A percentile compares a stretch with the other conserved stretches of the same genome.
Conservation (phyloP, 1,284 basidiomycete species). For the Hymenochaete sp. region DNA sequence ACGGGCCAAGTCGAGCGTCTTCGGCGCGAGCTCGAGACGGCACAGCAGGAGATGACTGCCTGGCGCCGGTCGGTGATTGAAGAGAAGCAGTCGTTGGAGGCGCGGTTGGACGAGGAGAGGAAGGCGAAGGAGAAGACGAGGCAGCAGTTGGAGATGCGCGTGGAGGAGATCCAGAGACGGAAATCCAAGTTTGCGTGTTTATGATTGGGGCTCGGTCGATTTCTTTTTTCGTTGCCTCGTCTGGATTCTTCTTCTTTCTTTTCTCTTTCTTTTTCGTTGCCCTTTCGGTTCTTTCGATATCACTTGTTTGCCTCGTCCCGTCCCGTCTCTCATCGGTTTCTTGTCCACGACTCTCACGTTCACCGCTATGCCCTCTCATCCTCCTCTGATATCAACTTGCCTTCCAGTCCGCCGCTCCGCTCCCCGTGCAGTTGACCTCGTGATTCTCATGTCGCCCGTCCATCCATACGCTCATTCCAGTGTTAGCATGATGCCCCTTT, state of each 20-base stretch:
- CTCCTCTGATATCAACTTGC: not conserved
- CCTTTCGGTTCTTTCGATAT: conserved; percentile 17
- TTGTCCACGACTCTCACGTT: not conserved
- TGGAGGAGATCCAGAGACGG: conserved; percentile 73
- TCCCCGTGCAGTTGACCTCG: not conserved
- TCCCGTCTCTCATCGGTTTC: no score
- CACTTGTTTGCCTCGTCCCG: no score
- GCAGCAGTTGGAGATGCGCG: conserved; percentile 73
- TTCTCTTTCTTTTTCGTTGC: not conserved
- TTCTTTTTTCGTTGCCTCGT: conserved; percentile 13
- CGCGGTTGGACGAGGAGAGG: conserved; percentile 73
- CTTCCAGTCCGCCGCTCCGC: not conserved
- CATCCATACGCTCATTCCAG: not conserved
- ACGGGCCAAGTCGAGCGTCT: conserved; percentile 55
- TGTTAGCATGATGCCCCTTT: not conserved
- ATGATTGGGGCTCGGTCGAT: conserved; percentile 30
- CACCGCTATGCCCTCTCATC: not conserved
- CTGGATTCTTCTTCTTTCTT: conserved; percentile 1
- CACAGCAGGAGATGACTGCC: conserved; percentile 67
- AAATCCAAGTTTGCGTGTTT: conserved; percentile 83
- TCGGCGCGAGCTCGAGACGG: conserved; percentile 60
- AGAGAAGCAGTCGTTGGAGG: conserved; percentile 78
- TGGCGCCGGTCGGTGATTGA: conserved; percentile 73
- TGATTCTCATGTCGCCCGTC: not conserved
- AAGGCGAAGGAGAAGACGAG: conserved; percentile 74